Conservation (phyloP, 2,329 filamentous ascomycete species). For the Sclerotinia spermophila region DNA sequence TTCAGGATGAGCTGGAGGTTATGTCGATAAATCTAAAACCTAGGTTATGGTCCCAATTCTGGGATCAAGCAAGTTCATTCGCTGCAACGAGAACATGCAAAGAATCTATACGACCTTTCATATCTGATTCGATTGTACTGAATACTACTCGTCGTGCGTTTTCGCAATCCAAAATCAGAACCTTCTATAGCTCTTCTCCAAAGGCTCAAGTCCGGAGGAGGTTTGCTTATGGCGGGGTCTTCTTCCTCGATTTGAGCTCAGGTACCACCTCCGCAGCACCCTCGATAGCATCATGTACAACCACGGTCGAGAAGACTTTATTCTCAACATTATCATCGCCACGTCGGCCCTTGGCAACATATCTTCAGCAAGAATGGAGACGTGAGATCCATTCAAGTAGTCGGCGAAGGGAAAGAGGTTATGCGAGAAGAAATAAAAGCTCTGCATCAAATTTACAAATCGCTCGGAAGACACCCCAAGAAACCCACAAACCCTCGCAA, state of each 20-base stretch:
- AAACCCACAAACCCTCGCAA: constrained; percentile 26
- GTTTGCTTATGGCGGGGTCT: constrained; percentile 52
- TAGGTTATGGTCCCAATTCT: constrained; percentile 45
- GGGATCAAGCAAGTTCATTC: constrained; percentile 33
- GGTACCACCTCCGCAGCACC: constrained; percentile 39
- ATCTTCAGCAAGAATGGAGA: constrained; percentile 31
- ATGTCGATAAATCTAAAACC: constrained; percentile 47
- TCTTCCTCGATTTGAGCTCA: constrained; percentile 47
- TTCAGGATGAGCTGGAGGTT: constrained; percentile 44
- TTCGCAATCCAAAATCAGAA: constrained; percentile 24
- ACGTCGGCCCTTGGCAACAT: constrained; percentile 20
- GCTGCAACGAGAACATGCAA: constrained; percentile 24
- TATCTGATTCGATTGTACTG: constrained; percentile 20
- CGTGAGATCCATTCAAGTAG: constrained; percentile 34
- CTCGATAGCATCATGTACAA: constrained; percentile 26
- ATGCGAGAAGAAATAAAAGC: constrained; percentile 35
- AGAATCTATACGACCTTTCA: constrained; percentile 20
- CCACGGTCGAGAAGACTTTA: constrained; percentile 28
- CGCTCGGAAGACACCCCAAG: constrained; percentile 24
- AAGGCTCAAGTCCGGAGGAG: constrained; percentile 43
- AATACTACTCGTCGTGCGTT: constrained; percentile 23
- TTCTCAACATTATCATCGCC: constrained; percentile 23
- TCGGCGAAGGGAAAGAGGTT: constrained; percentile 29
- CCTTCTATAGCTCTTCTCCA: constrained; percentile 39
- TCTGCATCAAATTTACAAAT: constrained; percentile 32